A percentile compares a stretch with the other conserved stretches of the same genome.
Conservation (phyloP, 139 green algal genomes). For the Chlorella sp. region DNA sequence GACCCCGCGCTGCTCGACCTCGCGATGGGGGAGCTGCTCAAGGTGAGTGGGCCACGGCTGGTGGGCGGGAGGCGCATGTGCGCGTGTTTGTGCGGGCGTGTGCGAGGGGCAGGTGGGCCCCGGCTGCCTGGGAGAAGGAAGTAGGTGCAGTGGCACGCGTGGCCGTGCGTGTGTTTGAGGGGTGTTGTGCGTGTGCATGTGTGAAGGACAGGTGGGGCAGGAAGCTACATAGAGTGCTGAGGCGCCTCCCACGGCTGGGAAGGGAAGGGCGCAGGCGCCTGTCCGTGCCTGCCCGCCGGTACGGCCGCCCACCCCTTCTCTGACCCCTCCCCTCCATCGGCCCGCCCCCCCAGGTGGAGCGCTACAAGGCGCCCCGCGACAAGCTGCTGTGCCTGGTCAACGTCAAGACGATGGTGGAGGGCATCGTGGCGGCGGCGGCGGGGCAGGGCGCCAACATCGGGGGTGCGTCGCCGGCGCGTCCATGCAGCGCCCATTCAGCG, state of each 20-base stretch:
- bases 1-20: conserved; percentile 52
- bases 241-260: too few species aligned
- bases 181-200: too few species aligned
- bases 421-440: conserved; percentile 26
- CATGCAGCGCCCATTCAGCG: not conserved
- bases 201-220: not conserved
- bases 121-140: too few species aligned
- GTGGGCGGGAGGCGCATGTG: too few species aligned
- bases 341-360: conserved; percentile 82
- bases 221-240: too few species aligned
- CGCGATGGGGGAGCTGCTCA: conserved; percentile 84
- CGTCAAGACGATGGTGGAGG: conserved; percentile 48
- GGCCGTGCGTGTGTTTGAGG: too few species aligned
- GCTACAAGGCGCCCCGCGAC: conserved; percentile 92
- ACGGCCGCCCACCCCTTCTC: too few species aligned
- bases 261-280: too few species aligned
- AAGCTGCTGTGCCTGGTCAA: conserved; percentile 97
- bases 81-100: not conserved
- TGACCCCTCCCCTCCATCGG: not conserved
- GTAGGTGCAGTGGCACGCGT: too few species aligned
- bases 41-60: too few species aligned
- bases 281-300: too few species aligned
- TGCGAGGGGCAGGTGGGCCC: not conserved
- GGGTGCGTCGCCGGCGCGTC: too few species aligned
- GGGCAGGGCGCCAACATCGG: conserved; percentile 24